phyloP scores from a whole-genome alignment of 768 basidiomycete genomes.

The Leccinum aurantiacum region DNA sequence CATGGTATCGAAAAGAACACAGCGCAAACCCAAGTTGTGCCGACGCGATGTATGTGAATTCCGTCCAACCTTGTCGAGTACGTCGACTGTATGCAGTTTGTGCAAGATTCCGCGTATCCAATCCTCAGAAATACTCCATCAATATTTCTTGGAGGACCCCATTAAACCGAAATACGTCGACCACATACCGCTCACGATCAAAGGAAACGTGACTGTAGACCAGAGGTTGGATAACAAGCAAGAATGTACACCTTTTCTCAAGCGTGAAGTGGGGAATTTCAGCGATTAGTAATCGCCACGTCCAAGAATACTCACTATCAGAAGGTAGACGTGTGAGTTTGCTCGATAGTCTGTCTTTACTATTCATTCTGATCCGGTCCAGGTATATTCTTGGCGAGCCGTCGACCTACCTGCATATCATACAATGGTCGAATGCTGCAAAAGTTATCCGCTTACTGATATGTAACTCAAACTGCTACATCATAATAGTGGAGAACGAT shows the following conservation, averaged over 20 bases:
- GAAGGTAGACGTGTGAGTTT: conserved; percentile 85
- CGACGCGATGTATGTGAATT: conserved; percentile 67
- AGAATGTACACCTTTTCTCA: conserved; percentile 72
- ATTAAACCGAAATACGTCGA: conserved; percentile 99
- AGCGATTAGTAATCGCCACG: conserved; percentile 59
- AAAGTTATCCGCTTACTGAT: conserved; percentile 90
- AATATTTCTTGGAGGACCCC: conserved; percentile 94
- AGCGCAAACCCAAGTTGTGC: conserved; percentile 95
- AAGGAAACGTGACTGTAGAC: conserved; percentile 80
- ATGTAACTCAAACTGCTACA: conserved; percentile 67
- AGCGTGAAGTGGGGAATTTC: conserved; percentile 94
- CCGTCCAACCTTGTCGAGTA: not conserved
- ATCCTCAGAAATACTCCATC: conserved; percentile 99
- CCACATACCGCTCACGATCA: conserved; percentile 95
- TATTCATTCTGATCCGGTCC: conserved; percentile 11
- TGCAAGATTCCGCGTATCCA: conserved; percentile 94
- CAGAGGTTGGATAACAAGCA: conserved; percentile 89
- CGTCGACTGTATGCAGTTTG: not conserved
- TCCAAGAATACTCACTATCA: conserved; percentile 64
- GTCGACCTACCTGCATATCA: conserved; percentile 95
- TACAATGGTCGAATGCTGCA: conserved; percentile 91
- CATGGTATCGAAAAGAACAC: conserved; percentile 99
- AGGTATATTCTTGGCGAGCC: conserved; percentile 99
- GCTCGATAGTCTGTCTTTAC: not conserved
- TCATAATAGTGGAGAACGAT: conserved; percentile 95